These are phyloP conservation scores for Citrus maxima DNA, from an alignment of 345 rosid species.

Conservation along the genomic window DNA sequence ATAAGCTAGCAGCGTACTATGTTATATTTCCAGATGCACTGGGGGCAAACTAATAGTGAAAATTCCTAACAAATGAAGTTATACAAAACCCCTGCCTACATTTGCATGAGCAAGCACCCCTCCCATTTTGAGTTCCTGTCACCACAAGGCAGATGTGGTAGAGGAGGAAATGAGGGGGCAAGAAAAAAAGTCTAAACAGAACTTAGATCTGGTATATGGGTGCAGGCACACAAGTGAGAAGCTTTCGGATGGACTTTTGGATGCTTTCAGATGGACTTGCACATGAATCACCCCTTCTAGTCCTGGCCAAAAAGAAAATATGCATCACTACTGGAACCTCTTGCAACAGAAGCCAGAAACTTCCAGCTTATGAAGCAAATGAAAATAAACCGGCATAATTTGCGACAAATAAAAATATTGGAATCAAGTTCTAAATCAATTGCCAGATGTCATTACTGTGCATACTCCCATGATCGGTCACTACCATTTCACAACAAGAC, in stretches of 20 bases:
- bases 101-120: background rate
- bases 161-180: background rate
- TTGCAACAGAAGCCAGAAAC: background rate
- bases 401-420: background rate
- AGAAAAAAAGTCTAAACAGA: background rate
- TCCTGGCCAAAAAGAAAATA: constrained; percentile 16
- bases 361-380: background rate
- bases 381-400: background rate
- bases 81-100: constrained; percentile 1
- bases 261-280: background rate
- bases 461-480: background rate
- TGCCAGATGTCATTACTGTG: background rate
- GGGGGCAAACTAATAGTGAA: background rate
- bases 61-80: background rate
- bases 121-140: background rate
- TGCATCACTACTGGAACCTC: constrained; percentile 5
- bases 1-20: background rate
- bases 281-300: background rate
- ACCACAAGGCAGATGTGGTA: background rate
- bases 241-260: background rate
- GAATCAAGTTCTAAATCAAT: background rate
- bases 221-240: background rate
- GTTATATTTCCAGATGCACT: background rate
- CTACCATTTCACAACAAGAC: background rate
- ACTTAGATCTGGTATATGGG: background rate